These are phyloP conservation scores for Biancaea sappan DNA, from an alignment of 306 rosid genomes.

Conservation along the genomic window DNA sequence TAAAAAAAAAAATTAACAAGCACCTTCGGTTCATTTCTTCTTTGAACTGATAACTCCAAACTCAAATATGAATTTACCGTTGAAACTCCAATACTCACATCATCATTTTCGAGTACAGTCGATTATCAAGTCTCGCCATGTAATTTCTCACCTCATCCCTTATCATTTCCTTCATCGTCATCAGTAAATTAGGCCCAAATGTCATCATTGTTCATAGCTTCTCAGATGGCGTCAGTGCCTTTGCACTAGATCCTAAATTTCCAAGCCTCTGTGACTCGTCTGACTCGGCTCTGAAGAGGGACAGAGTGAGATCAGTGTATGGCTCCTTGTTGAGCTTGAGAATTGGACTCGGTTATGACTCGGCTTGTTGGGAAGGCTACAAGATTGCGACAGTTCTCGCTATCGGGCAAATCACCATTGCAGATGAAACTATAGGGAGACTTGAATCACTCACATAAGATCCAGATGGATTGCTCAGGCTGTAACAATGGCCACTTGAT, in stretches of 20 bases:
- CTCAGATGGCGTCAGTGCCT: not conserved
- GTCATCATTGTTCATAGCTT: not conserved
- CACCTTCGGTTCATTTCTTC: too few relatives aligned
- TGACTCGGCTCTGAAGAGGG: conserved; percentile 34
- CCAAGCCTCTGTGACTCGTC: not conserved
- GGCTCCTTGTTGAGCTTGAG: conserved; percentile 24
- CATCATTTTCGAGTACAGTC: not conserved
- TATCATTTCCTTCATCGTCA: conserved; percentile 50
- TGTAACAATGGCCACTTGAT: conserved; percentile 2
- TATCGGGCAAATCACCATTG: conserved; percentile 4
- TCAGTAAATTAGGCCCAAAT: conserved; percentile 42
- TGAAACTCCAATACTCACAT: conserved; percentile 7
- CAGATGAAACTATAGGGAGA: conserved; percentile 15
- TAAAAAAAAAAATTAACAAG: too few relatives aligned
- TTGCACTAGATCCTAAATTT: not conserved
- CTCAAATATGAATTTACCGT: conserved; percentile 19
- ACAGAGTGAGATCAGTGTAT: conserved; percentile 49
- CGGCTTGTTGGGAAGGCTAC: conserved; percentile 14
- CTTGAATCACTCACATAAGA: conserved; percentile 53
- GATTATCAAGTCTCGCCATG: conserved; percentile 35
- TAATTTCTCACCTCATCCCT: conserved; percentile 52
- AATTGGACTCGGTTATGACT: conserved; percentile 19
- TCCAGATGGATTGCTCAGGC: conserved; percentile 43
- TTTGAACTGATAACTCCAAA: not conserved
- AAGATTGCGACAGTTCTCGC: conserved; percentile 4